Evolutionary conservation across 768 basidiomycete species (phyloP), one percentile per base, ranked within the genome.

Genomic region (Tephrocybe sp.): DNA sequence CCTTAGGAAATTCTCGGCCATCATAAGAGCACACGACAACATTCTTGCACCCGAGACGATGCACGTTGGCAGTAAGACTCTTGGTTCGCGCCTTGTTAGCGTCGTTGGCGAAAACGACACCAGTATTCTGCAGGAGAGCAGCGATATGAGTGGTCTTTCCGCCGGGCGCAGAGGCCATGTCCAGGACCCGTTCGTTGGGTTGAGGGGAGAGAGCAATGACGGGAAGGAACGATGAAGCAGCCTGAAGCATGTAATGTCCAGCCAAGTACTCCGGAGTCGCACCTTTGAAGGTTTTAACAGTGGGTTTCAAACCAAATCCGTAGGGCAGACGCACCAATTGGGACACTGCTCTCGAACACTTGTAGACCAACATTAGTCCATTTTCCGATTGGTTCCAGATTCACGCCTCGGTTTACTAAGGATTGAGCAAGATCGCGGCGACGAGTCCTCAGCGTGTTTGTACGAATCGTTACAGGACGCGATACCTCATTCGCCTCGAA

Each of bases 351-450:
- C 71, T 98, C 96, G 65, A 98, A 98, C 3, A 99, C 89, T 68
- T 98, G 97, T n/a, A 99, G 78, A 13, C 97, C 97, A 54, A 98
- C 95, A 63, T 98, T 98, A 24, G 92, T 92, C 97, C 97, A 98
- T 72, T 98, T 98, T 25, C 96, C 97, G 57, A 99, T 95, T 18
- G 97, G 95, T 65, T 98, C 96, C 47, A 99, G 80, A 63, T 92
- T 97, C 53, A 98, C 97, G 27, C 97, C 97, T 40, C 97, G 83
- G 66, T 97, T 97, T 59, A 98, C 86, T 28, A 99, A 77, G 0
- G 86, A 79, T 69, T 98, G 96, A 1, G 92, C 96, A 51, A 99
- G 82, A 66, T 98, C 97, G 40, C 96, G 83, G 58, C 97, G 78
- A 54, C 97, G 82, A 1, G 94, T 93, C 49, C 91, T 89, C 16